Conservation (phyloP, 345 rosid species). For the Sonneratia alba region DNA sequence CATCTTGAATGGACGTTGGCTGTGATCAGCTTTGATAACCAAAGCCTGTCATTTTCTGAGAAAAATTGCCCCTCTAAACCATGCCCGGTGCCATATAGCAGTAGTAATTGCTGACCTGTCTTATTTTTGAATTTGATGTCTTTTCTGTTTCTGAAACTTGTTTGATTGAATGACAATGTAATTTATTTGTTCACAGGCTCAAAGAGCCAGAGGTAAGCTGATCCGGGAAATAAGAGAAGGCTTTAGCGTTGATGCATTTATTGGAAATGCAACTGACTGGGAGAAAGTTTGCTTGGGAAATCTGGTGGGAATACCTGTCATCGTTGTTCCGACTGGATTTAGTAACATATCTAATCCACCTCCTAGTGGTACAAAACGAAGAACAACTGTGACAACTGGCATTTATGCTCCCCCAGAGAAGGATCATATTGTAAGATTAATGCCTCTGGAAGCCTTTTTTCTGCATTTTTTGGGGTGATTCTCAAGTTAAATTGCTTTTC, state of each 20-base stretch:
- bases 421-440: slow-evolving; percentile 62
- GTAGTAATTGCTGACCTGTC: not conserved
- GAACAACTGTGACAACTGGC: slow-evolving; percentile 53
- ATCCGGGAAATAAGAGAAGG: slow-evolving; percentile 63
- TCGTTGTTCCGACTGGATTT: slow-evolving; percentile 62
- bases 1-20: not conserved
- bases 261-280: slow-evolving; percentile 86
- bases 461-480: not conserved
- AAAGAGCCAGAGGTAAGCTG: slow-evolving; percentile 65
- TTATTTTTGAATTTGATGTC: not conserved
- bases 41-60: not conserved
- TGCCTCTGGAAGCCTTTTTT: not conserved
- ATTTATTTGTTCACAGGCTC: slow-evolving; percentile 38
- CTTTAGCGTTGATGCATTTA: slow-evolving; percentile 66
- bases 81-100: not conserved
- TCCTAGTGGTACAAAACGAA: slow-evolving; percentile 34
- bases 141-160: not conserved
- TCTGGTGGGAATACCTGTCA: slow-evolving; percentile 72
- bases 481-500: not conserved
- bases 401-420: slow-evolving; percentile 72
- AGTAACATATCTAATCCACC: slow-evolving; percentile 49
- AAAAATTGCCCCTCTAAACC: not conserved
- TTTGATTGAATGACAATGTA: not conserved
- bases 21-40: not conserved
- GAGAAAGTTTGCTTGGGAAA: slow-evolving; percentile 85